Percentiles rank a stretch among this genome's conserved stretches.
Evolutionary conservation across 1,284 basidiomycete genomes (phyloP).

Genomic region (Volvariella volvacea): DNA sequence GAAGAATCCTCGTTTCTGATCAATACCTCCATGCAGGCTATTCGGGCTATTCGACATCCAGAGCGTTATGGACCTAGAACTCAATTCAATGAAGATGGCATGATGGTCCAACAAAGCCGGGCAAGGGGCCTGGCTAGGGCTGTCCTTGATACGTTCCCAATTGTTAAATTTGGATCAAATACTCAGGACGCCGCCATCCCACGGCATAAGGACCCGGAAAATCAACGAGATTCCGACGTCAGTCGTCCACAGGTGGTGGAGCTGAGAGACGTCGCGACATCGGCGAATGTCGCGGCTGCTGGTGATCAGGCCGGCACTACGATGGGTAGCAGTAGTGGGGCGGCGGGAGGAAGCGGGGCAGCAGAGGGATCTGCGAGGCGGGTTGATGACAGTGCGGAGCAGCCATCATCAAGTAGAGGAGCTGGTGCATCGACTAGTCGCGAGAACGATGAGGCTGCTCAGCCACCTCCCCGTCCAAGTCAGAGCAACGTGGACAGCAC

Average conservation of each 20-base stretch:
- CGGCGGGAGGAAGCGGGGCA: neutral
- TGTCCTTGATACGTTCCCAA: constrained; percentile 89
- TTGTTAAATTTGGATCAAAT: constrained; percentile 72
- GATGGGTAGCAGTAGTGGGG: neutral
- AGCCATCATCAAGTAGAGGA: too few species aligned
- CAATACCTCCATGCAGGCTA: constrained; percentile 39
- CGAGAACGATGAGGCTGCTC: neutral
- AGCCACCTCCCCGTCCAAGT: neutral
- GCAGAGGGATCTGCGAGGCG: neutral
- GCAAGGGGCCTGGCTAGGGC: constrained; percentile 80
- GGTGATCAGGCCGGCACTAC: too few species aligned
- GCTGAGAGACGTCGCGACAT: constrained; percentile 11
- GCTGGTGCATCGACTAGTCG: neutral
- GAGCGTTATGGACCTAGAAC: constrained; percentile 82
- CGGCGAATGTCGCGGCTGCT: too few species aligned
- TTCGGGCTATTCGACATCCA: constrained; percentile 81
- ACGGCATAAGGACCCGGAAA: constrained; percentile 20
- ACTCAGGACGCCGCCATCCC: constrained; percentile 10
- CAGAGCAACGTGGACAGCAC: too few species aligned
- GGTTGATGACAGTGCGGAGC: neutral
- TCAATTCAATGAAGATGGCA: constrained; percentile 35
- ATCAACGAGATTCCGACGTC: constrained; percentile 5
- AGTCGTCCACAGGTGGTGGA: constrained; percentile 6
- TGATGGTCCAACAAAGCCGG: constrained; percentile 51
- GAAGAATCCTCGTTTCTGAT: neutral